phyloP scores from a whole-genome alignment of 2,329 filamentous ascomycete species.

The Ciborinia camelliae region DNA sequence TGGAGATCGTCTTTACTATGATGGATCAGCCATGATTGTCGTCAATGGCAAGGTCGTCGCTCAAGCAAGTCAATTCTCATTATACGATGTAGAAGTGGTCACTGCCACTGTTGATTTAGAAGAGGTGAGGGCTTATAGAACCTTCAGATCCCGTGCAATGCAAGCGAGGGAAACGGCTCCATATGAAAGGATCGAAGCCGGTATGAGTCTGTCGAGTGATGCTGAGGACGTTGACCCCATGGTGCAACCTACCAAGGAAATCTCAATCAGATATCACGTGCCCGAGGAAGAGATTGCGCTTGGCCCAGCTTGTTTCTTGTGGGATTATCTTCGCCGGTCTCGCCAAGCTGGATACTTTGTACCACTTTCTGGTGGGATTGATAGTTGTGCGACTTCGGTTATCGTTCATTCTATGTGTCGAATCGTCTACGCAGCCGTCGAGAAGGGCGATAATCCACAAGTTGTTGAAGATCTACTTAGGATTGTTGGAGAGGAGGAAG shows the following conservation, averaged over 20 bases:
- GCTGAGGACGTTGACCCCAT: slow-evolving; percentile 44
- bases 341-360: slow-evolving; percentile 18
- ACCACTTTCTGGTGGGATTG: slow-evolving; percentile 19
- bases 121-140: slow-evolving; percentile 62
- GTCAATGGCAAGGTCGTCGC: slow-evolving; percentile 59
- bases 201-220: slow-evolving; percentile 44
- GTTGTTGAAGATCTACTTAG: slow-evolving; percentile 50
- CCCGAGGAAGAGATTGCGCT: slow-evolving; percentile 19
- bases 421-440: slow-evolving; percentile 51
- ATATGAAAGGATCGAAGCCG: slow-evolving; percentile 42
- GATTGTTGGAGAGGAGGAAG: slow-evolving; percentile 49
- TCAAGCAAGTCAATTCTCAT: slow-evolving; percentile 46
- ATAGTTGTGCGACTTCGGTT: slow-evolving; percentile 17
- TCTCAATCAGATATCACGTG: slow-evolving; percentile 5
- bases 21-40: slow-evolving; percentile 58
- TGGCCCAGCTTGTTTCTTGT: slow-evolving; percentile 17
- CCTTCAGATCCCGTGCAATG: slow-evolving; percentile 23
- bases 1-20: slow-evolving; percentile 55
- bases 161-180: slow-evolving; percentile 33
- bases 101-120: slow-evolving; percentile 67
- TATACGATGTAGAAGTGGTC: slow-evolving; percentile 61
- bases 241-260: slow-evolving; percentile 34
- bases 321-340: slow-evolving; percentile 17
- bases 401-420: slow-evolving; percentile 40
- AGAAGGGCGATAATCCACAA: slow-evolving; percentile 46